Percentiles rank a stretch among this genome's conserved stretches.
Conservation (phyloP, 2,329 filamentous ascomycete species). For the Fusarium temperatum region DNA sequence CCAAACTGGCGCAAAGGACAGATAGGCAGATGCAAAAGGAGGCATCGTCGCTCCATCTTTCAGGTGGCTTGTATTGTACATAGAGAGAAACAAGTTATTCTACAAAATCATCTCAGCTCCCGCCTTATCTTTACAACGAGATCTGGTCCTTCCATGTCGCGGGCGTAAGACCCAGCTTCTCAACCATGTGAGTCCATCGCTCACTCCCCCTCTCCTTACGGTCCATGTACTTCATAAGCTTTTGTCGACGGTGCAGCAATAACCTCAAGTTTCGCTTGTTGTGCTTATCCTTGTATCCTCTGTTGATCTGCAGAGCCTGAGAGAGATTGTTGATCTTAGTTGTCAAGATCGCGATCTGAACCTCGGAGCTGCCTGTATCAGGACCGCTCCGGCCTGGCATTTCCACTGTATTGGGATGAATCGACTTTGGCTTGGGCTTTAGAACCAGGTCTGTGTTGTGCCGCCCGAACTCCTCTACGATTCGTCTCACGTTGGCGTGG, state of each 20-base stretch:
- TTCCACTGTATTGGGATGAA: conserved; percentile 51
- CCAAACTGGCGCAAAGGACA: conserved; percentile 46
- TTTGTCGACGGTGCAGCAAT: conserved; percentile 89
- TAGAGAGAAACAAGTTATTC: conserved; percentile 55
- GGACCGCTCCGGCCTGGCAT: conserved; percentile 74
- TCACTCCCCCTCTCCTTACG: conserved; percentile 90
- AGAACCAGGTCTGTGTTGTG: conserved; percentile 84
- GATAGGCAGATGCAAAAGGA: conserved; percentile 42
- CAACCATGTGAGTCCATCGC: conserved; percentile 86
- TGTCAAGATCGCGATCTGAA: conserved; percentile 96
- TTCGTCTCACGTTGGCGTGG: conserved; percentile 84
- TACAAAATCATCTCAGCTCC: conserved; percentile 47
- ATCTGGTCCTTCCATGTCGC: conserved; percentile 94
- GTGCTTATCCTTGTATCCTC: conserved; percentile 85
- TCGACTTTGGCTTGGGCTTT: conserved; percentile 65
- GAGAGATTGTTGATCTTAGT: conserved; percentile 89
- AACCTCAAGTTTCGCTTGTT: conserved; percentile 91
- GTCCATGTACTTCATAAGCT: conserved; percentile 85
- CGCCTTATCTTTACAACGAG: conserved; percentile 42
- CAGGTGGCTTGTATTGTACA: conserved; percentile 58
- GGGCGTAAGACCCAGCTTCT: conserved; percentile 84
- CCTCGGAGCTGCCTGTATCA: conserved; percentile 94
- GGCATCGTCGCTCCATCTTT: conserved; percentile 42
- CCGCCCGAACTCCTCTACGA: conserved; percentile 87
- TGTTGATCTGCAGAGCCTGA: conserved; percentile 71